A percentile compares a stretch with the other conserved stretches of the same genome.
Evolutionary conservation across 768 basidiomycete genomes (phyloP).

Genomic region (Calocera cornea): DNA sequence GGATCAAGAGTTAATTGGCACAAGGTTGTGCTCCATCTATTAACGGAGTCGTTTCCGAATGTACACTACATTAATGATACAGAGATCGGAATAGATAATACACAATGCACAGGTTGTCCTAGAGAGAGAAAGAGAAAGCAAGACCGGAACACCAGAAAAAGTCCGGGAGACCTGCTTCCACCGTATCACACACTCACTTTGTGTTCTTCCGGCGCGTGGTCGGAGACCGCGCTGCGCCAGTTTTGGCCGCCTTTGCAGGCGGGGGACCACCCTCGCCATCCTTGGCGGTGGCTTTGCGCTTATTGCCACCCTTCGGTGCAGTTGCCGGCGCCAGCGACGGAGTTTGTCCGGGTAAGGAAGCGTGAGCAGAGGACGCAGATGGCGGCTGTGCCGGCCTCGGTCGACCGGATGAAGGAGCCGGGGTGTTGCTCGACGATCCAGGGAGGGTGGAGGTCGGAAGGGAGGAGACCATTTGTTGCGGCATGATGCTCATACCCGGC

Average conservation of each 20-base stretch:
- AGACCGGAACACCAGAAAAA: background rate
- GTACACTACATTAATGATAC: background rate
- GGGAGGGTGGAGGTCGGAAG: background rate
- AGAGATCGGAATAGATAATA: background rate
- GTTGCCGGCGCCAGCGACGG: background rate
- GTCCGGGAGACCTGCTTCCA: background rate
- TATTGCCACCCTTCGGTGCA: background rate
- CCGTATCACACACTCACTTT: background rate
- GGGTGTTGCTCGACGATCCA: background rate
- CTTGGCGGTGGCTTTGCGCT: background rate
- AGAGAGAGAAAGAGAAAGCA: background rate
- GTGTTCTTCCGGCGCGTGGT: background rate
- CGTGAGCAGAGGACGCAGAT: slow-evolving; percentile 8
- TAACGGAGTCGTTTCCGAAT: background rate
- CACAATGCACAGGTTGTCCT: background rate
- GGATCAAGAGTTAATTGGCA: no score
- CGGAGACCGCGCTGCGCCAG: background rate
- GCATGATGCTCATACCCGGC: background rate
- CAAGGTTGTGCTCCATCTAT: background rate
- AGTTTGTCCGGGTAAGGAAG: slow-evolving; percentile 3
- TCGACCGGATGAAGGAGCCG: background rate
- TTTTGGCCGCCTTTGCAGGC: background rate
- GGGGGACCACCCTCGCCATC: background rate
- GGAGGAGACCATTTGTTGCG: background rate
- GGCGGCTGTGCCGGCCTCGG: slow-evolving; percentile 3